A percentile compares a stretch with the other conserved stretches of the same genome.
Evolutionary conservation across 2,329 filamentous ascomycete genomes (phyloP).

Genomic region (Paecilomyces formosus): DNA sequence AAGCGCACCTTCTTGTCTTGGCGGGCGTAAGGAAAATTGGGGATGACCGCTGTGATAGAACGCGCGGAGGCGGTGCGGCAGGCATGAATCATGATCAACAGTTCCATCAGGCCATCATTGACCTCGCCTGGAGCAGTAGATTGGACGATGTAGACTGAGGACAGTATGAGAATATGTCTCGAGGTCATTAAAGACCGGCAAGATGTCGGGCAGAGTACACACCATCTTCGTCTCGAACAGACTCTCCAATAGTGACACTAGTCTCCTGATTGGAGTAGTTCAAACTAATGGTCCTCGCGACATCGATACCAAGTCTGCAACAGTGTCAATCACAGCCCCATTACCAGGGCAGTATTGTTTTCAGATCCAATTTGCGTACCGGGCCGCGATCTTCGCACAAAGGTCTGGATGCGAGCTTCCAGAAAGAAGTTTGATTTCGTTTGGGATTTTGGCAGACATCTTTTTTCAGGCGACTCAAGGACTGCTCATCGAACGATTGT

Average conservation of each 20-base stretch:
- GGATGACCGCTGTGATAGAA: constrained; percentile 89
- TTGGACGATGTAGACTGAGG: constrained; percentile 82
- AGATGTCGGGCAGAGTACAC: constrained; percentile 17
- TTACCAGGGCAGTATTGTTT: not conserved
- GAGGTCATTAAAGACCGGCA: not conserved
- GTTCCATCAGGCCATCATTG: constrained; percentile 96
- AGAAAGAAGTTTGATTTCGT: constrained; percentile 68
- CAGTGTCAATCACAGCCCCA: not conserved
- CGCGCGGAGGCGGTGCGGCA: constrained; percentile 80
- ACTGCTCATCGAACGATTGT: not conserved
- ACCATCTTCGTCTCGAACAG: constrained; percentile 92
- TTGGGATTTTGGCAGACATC: constrained; percentile 50
- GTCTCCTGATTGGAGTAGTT: constrained; percentile 59
- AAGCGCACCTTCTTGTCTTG: constrained; percentile 76
- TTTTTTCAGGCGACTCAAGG: not conserved
- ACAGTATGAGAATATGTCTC: not conserved
- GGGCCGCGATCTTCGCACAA: constrained; percentile 56
- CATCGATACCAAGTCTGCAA: constrained; percentile 55
- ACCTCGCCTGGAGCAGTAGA: constrained; percentile 92
- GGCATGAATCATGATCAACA: constrained; percentile 96
- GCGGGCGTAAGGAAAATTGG: constrained; percentile 92
- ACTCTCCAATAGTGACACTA: constrained; percentile 84
- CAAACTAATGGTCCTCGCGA: constrained; percentile 61
- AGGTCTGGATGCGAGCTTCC: constrained; percentile 69
- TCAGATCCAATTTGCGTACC: constrained; percentile 39